Evolutionary conservation across 176 grass and related monocot genomes (phyloP).

Genomic region (Ensete ventricosum): DNA sequence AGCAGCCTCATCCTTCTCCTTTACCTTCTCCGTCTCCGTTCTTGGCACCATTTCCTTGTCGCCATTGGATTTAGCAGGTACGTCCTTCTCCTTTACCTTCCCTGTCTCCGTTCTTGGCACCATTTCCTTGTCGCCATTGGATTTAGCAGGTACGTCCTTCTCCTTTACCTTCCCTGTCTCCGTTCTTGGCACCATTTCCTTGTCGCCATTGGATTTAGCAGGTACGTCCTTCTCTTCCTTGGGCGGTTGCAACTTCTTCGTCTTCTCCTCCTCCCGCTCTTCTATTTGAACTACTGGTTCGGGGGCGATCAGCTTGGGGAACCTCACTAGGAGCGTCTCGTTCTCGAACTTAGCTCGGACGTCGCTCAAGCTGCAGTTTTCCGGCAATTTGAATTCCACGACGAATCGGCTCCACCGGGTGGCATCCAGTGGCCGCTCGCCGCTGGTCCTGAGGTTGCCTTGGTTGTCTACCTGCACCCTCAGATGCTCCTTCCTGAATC

Average conservation of each 20-base stretch:
- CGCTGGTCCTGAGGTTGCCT: conserved; percentile 39
- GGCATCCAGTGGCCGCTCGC: conserved; percentile 25
- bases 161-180: background rate
- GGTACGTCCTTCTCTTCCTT: background rate
- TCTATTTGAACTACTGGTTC: background rate
- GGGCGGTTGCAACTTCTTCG: background rate
- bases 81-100: too few species aligned
- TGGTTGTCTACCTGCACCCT: conserved; percentile 50
- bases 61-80: too few species aligned
- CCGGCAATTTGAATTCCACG: conserved; percentile 39
- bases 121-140: background rate
- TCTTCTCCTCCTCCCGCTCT: conserved; percentile 1
- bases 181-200: background rate
- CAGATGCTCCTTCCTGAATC: conserved; percentile 54
- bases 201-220: background rate
- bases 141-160: too few species aligned
- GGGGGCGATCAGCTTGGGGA: conserved; percentile 33
- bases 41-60: too few species aligned
- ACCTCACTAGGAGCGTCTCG: conserved; percentile 36
- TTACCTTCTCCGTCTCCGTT: too few species aligned
- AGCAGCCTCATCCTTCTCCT: too few species aligned
- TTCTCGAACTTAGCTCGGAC: conserved; percentile 76
- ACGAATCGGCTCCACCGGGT: conserved; percentile 44
- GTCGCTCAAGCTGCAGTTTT: conserved; percentile 29
- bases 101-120: background rate